Evolutionary conservation across 805 yeast species (phyloP), one percentile per base, ranked within the genome.

Genomic region (Spathaspora sp.): DNA sequence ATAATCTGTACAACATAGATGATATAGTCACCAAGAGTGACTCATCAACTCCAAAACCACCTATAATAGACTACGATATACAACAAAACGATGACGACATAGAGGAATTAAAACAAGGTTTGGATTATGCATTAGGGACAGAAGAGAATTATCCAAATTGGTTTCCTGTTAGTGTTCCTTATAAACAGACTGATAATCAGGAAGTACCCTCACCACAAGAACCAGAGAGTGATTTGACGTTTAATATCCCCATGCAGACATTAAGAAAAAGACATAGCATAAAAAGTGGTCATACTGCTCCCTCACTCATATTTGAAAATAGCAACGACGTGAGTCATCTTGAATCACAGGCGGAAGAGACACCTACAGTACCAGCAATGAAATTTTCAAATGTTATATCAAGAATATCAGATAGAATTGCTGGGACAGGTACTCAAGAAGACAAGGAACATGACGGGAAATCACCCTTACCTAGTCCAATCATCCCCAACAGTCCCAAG

Each of bases 321-420:
- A 35, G 69, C 63, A 50, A 53, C 55, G 1, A 69, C 65, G 2
- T 42, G 49, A 1, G 31, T 17, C 11, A 12, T 19, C 23, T 16
- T 31, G 10, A 44, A 47, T 28, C 53, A 50, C n/a, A 57, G 52
- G 16, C 42, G 47, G 17, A 35, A 4, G 9, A n/a, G 3, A 14
- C 18, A 4, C 17, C 40, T 35, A 2, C 40, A 3, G 9, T 8
- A n/a, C 17, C 40, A 7, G 40, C 68, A 5, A 55, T 55, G 5
- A 63, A 61, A 50, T 54, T 66, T 32, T 43, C 70, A 31, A 59
- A 64, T 46, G 59, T 61, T 4, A 51, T 70, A 14, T 52, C 67
- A 2, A 56, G 68, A 52, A 57, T 70, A 5, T 67, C 73, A 0
- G 70, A 69, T 42, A 66, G 75, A 54, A 67, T 70, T 42, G 74